Percentiles rank a stretch among this genome's conserved stretches.
These are phyloP conservation scores for Lachnum nothofagi DNA, from an alignment of 2,329 filamentous ascomycete species.

Conservation along the genomic window DNA sequence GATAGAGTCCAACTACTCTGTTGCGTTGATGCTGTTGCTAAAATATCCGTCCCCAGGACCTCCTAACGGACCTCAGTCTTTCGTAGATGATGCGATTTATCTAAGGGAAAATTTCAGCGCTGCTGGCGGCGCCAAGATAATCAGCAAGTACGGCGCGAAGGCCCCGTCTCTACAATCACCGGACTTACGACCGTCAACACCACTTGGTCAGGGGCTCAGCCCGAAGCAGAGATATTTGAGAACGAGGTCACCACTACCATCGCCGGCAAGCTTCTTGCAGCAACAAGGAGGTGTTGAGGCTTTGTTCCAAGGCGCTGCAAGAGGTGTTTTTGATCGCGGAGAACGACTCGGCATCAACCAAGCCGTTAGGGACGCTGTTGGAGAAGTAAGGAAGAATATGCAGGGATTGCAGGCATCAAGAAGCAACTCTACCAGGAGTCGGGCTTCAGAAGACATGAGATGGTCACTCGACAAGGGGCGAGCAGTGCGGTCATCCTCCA, in stretches of 20 bases:
- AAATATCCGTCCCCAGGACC: conserved; percentile 69
- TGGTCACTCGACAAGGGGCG: conserved; percentile 32
- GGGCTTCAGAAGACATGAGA: conserved; percentile 21
- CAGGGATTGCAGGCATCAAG: conserved; percentile 58
- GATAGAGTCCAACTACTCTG: conserved; percentile 80
- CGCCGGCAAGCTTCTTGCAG: conserved; percentile 38
- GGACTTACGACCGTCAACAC: conserved; percentile 27
- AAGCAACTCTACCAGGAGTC: conserved; percentile 33
- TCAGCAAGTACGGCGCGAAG: conserved; percentile 65
- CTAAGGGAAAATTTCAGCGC: conserved; percentile 60
- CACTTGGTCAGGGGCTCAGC: conserved; percentile 25
- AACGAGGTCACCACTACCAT: conserved; percentile 29
- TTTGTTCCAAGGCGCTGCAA: conserved; percentile 70
- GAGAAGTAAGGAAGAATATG: conserved; percentile 73
- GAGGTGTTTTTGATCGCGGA: conserved; percentile 65
- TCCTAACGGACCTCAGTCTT: conserved; percentile 65
- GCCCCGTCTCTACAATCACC: conserved; percentile 36
- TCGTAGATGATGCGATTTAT: conserved; percentile 81
- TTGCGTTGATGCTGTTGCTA: conserved; percentile 73
- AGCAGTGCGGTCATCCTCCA: conserved; percentile 26
- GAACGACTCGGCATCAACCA: conserved; percentile 77
- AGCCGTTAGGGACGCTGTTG: conserved; percentile 73
- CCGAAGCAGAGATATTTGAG: conserved; percentile 20
- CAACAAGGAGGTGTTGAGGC: conserved; percentile 58
- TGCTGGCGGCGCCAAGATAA: conserved; percentile 59